Evolutionary conservation across 2,329 filamentous ascomycete genomes (phyloP).

Genomic region (Exophiala viscosa): DNA sequence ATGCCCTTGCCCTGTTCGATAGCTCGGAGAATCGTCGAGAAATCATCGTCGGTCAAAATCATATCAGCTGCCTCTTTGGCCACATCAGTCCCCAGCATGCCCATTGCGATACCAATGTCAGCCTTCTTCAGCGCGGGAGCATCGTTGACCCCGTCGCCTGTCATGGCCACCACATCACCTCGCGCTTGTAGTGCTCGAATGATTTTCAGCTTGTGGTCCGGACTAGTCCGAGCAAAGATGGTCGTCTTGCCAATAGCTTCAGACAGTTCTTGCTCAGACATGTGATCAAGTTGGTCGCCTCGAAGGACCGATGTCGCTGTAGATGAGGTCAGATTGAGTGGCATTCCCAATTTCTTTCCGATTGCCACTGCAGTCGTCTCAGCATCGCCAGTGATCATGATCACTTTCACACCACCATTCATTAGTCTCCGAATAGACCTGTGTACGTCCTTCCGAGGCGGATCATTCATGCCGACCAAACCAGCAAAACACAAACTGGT

Average conservation of each 20-base stretch:
- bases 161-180: slow-evolving; percentile 98
- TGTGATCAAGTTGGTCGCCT: slow-evolving; percentile 87
- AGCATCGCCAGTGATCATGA: slow-evolving; percentile 98
- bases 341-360: slow-evolving; percentile 92
- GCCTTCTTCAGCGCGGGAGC: slow-evolving; percentile 94
- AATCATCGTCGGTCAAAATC: slow-evolving; percentile 84
- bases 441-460: slow-evolving; percentile 83
- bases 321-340: slow-evolving; percentile 56
- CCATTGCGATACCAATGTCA: slow-evolving; percentile 98
- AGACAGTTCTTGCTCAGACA: slow-evolving; percentile 80
- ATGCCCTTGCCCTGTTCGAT: slow-evolving; percentile 99
- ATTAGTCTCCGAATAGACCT: slow-evolving; percentile 84
- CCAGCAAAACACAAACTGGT: slow-evolving; percentile 84
- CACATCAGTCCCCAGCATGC: slow-evolving; percentile 88
- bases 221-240: slow-evolving; percentile 93
- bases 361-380: slow-evolving; percentile 94
- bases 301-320: slow-evolving; percentile 64
- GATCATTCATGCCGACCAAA: slow-evolving; percentile 94
- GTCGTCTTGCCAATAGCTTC: slow-evolving; percentile 83
- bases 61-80: slow-evolving; percentile 93
- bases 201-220: slow-evolving; percentile 98
- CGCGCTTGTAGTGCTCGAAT: slow-evolving; percentile 84
- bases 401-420: slow-evolving; percentile 91
- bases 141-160: slow-evolving; percentile 96
- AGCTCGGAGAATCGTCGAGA: slow-evolving; percentile 83